A percentile compares a stretch with the other conserved stretches of the same genome.
Conservation (phyloP, 352 stramenopile species). For the Phytopythium cucurbitacearum region DNA sequence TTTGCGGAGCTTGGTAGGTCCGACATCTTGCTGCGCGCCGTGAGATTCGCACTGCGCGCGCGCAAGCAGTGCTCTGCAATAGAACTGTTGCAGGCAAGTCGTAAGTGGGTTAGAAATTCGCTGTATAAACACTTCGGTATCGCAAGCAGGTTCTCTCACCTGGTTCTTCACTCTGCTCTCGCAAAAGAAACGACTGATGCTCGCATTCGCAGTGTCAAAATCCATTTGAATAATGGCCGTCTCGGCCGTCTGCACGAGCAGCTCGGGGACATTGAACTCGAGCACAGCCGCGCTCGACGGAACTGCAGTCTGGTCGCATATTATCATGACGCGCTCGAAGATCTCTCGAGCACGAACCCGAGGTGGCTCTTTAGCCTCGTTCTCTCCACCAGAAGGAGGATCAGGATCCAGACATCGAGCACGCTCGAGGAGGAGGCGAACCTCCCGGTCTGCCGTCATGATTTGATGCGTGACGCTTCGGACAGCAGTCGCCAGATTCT, state of each 20-base stretch:
- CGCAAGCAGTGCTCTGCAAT: conserved; percentile 82
- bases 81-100: conserved; percentile 50
- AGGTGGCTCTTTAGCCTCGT: conserved; percentile 4
- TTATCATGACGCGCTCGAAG: conserved; percentile 23
- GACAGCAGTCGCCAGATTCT: no score
- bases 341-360: conserved; percentile 30
- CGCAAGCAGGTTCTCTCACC: conserved; percentile 20
- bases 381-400: conserved; percentile 5
- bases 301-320: conserved; percentile 32
- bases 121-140: no score
- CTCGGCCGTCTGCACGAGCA: conserved; percentile 78
- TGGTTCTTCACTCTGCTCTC: conserved; percentile 69
- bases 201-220: conserved; percentile 48
- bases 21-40: conserved; percentile 29
- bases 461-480: not conserved
- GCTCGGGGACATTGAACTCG: conserved; percentile 51
- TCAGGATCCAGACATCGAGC: conserved; percentile 29
- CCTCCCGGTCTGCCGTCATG: conserved; percentile 54
- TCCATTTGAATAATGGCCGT: conserved; percentile 57
- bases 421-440: conserved; percentile 43
- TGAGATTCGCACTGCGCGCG: conserved; percentile 59
- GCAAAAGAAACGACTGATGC: conserved; percentile 69
- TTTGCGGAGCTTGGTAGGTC: conserved; percentile 34
- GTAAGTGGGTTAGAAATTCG: not conserved
- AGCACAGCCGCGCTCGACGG: conserved; percentile 9